A percentile compares a stretch with the other conserved stretches of the same genome.
Evolutionary conservation across 2,329 filamentous ascomycete genomes (phyloP).

Genomic region (Bipolaris sorokiniana): DNA sequence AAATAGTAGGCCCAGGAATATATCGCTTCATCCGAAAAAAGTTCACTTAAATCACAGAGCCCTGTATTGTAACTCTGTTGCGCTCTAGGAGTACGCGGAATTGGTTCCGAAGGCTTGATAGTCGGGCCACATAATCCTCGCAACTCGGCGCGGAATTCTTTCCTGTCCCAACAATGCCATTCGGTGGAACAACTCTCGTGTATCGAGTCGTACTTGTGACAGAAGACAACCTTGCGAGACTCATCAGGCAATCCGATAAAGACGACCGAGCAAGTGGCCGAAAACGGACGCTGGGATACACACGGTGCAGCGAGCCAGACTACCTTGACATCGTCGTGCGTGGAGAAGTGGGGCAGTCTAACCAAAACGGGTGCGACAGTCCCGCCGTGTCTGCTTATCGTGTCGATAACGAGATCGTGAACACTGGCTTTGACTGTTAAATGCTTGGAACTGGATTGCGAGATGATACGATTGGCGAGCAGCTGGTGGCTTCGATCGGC

Average conservation of each 20-base stretch:
- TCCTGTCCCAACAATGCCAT: too few species aligned
- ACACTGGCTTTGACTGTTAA: constrained; percentile 9
- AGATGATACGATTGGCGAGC: constrained; percentile 11
- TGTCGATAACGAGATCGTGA: constrained; percentile 14
- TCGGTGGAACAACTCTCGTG: not conserved
- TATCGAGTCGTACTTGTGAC: not conserved
- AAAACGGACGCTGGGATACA: constrained; percentile 13
- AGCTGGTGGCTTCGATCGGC: not conserved
- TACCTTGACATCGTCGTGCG: constrained; percentile 6
- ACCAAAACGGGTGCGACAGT: constrained; percentile 11
- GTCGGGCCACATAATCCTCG: too few species aligned
- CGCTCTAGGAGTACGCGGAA: too few species aligned
- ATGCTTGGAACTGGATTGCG: constrained; percentile 1
- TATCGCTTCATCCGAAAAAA: too few species aligned
- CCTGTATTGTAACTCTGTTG: too few species aligned
- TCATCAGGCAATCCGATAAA: not conserved
- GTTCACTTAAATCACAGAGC: too few species aligned
- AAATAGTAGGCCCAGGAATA: too few species aligned
- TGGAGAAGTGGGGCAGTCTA: constrained; percentile 19
- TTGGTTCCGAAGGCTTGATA: too few species aligned
- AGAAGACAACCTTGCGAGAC: too few species aligned
- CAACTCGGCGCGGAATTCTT: too few species aligned
- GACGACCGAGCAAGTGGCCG: not conserved
- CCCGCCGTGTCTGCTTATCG: constrained; percentile 20
- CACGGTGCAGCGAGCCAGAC: constrained; percentile 13